These are phyloP conservation scores for Fusarium sp. DNA, from an alignment of 2,329 filamentous ascomycete genomes.

Conservation along the genomic window DNA sequence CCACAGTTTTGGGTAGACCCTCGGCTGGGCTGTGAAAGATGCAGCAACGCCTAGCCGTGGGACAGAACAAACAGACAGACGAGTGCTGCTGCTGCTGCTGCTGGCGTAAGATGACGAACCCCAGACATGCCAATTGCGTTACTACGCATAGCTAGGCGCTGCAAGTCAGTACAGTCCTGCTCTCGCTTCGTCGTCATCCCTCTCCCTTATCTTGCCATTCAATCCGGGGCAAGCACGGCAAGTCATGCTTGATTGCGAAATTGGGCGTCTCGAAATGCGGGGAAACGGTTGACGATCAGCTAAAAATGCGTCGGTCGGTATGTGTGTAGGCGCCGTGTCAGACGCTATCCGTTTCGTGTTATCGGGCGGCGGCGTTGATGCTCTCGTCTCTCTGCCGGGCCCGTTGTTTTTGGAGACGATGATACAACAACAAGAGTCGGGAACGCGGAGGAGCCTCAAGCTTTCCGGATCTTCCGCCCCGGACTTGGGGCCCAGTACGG, in stretches of 20 bases:
- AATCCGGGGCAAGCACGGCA: not conserved
- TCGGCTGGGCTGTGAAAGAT: not conserved
- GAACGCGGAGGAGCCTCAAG: constrained; percentile 28
- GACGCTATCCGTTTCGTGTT: constrained; percentile 23
- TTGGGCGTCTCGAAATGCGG: constrained; percentile 28
- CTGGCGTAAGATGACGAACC: constrained; percentile 21
- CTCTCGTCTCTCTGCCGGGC: not conserved
- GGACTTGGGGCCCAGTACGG: constrained; percentile 14
- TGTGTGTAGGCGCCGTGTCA: not conserved
- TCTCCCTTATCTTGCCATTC: not conserved
- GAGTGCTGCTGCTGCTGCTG: not conserved
- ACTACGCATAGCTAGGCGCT: constrained; percentile 18
- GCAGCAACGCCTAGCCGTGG: not conserved
- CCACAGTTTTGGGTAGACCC: not conserved
- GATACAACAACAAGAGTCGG: not conserved
- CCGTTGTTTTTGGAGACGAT: constrained; percentile 1
- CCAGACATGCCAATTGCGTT: constrained; percentile 16
- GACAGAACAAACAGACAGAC: not conserved
- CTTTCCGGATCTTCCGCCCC: constrained; percentile 40
- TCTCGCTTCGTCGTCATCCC: constrained; percentile 11
- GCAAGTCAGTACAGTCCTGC: constrained; percentile 20
- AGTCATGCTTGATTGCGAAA: constrained; percentile 12
- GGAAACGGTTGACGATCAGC: constrained; percentile 8
- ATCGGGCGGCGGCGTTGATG: not conserved
- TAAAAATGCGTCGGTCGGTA: not conserved